A percentile compares a stretch with the other conserved stretches of the same genome.
Evolutionary conservation across 805 yeast genomes (phyloP).

Genomic region (Pichia ethanolica): DNA sequence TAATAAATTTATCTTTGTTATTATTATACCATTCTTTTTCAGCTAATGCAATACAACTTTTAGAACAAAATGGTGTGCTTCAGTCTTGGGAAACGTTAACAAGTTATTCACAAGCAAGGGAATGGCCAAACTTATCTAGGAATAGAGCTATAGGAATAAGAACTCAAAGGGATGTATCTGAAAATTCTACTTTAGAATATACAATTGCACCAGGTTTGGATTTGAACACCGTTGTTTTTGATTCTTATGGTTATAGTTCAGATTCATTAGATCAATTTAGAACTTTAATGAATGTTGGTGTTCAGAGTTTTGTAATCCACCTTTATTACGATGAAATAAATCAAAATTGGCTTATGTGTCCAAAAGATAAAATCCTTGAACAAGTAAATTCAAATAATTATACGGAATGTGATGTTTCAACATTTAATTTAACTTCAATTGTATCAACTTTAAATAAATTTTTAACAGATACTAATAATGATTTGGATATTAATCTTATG

Average conservation of each 20-base stretch:
- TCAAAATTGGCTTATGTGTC: constrained; percentile 50
- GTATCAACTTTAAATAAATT: constrained; percentile 27
- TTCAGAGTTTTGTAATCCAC: constrained; percentile 43
- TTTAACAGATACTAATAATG: constrained; percentile 36
- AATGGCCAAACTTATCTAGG: constrained; percentile 29
- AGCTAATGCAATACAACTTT: background rate
- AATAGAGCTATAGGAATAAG: constrained; percentile 30
- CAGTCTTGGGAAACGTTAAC: background rate
- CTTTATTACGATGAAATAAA: constrained; percentile 46
- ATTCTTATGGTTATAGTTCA: constrained; percentile 26
- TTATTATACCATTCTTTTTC: background rate
- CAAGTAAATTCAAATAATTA: constrained; percentile 13
- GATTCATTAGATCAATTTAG: constrained; percentile 24
- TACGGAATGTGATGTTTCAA: constrained; percentile 10
- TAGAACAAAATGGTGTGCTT: background rate
- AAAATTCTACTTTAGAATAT: constrained; percentile 34
- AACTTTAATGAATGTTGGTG: constrained; percentile 36
- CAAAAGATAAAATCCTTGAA: constrained; percentile 17
- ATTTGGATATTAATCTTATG: constrained; percentile 38
- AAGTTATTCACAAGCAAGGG: background rate
- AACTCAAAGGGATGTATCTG: constrained; percentile 41
- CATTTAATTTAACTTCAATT: constrained; percentile 21
- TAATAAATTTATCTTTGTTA: background rate
- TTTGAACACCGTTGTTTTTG: constrained; percentile 28
- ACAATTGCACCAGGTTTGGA: constrained; percentile 34